A percentile compares a stretch with the other conserved stretches of the same genome.
Conservation (phyloP, 2,329 filamentous ascomycete genomes). For the Phialophora tarda region DNA sequence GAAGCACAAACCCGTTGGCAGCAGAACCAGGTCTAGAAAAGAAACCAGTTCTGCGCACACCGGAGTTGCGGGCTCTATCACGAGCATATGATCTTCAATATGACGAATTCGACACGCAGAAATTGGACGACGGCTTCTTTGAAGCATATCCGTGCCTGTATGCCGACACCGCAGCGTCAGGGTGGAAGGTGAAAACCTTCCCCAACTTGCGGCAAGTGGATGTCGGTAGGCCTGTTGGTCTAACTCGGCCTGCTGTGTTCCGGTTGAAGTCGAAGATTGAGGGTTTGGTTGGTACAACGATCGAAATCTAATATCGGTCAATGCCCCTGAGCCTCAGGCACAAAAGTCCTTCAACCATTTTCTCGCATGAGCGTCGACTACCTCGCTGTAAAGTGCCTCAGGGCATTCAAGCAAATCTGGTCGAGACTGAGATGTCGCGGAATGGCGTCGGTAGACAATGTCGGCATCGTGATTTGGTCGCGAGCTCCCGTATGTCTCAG, state of each 20-base stretch:
- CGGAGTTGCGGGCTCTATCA: conserved; percentile 63
- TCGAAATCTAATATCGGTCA: conserved; percentile 8
- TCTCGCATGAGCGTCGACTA: conserved; percentile 13
- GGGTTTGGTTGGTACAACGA: conserved; percentile 5
- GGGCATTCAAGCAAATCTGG: conserved; percentile 2
- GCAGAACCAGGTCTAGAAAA: conserved; percentile 2
- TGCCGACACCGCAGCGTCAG: conserved; percentile 20
- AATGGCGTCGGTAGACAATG: not conserved
- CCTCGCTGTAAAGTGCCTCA: not conserved
- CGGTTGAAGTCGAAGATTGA: conserved; percentile 21
- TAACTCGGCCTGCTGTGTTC: conserved; percentile 17
- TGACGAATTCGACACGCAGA: conserved; percentile 81
- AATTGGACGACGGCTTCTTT: conserved; percentile 27
- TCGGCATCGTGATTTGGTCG: not conserved
- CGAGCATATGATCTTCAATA: conserved; percentile 85
- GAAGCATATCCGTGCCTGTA: conserved; percentile 27
- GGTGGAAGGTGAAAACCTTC: conserved; percentile 20
- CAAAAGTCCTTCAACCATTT: conserved; percentile 18
- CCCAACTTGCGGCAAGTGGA: conserved; percentile 11
- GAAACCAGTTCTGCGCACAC: conserved; percentile 16
- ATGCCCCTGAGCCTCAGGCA: not conserved
- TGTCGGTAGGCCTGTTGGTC: conserved; percentile 12
- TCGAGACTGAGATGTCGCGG: not conserved
- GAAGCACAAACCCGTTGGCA: not conserved
- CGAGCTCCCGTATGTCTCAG: not conserved